Conservation (phyloP, 495 filamentous ascomycete genomes). For the Aspergillus campestris region DNA sequence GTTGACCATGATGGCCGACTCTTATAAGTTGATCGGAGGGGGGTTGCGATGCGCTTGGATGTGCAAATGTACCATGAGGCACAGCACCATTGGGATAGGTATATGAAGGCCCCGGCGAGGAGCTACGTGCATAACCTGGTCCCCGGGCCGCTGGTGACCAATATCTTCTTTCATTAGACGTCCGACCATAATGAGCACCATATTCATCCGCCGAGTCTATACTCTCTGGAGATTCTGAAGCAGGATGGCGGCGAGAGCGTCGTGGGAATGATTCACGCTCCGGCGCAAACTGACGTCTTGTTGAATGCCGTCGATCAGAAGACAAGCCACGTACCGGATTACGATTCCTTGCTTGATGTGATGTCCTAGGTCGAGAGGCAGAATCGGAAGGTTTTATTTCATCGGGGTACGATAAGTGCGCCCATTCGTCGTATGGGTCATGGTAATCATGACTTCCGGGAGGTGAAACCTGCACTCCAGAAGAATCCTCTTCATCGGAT, state of each 20-base stretch:
- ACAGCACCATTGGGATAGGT: constrained; percentile 22
- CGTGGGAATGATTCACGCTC: constrained; percentile 30
- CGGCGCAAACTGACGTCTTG: constrained; percentile 31
- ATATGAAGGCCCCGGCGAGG: constrained; percentile 36
- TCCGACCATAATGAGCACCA: constrained; percentile 25
- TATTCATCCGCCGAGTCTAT: constrained; percentile 47
- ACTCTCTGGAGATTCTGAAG: constrained; percentile 45
- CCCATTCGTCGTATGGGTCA: constrained; percentile 45
- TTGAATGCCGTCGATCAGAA: constrained; percentile 33
- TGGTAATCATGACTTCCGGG: constrained; percentile 44
- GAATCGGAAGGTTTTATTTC: constrained; percentile 77
- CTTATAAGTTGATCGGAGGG: constrained; percentile 34
- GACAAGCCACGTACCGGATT: constrained; percentile 33
- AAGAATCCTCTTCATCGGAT: constrained; percentile 48
- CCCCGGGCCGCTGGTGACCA: constrained; percentile 29
- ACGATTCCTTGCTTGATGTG: constrained; percentile 30
- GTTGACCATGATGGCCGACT: constrained; percentile 29
- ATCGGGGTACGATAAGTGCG: constrained; percentile 43
- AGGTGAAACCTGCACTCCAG: constrained; percentile 42
- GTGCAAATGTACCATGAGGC: constrained; percentile 17
- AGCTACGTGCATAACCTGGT: constrained; percentile 40
- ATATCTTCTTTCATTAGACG: constrained; percentile 25
- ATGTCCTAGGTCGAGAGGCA: constrained; percentile 57
- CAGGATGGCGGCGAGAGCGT: constrained; percentile 40
- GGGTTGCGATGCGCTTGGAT: constrained; percentile 20